These are phyloP conservation scores for Rhizomucor miehei DNA, from an alignment of 371 early-diverging fungal species.

Conservation along the genomic window DNA sequence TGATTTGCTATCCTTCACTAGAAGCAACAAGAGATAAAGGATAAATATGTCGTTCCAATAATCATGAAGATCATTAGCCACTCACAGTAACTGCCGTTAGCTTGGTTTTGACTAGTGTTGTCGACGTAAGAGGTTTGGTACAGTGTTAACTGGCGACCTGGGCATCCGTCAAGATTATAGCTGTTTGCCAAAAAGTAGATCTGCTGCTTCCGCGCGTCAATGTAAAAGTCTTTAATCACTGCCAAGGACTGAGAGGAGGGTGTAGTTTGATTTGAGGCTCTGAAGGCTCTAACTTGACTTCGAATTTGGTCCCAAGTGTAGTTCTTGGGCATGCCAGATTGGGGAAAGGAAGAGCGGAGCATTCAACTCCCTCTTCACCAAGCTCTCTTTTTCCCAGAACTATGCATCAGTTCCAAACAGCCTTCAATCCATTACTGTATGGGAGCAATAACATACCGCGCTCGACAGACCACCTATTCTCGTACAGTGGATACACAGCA, in stretches of 20 bases:
- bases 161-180: constrained; percentile 11
- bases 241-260: constrained; percentile 30
- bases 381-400: neutral
- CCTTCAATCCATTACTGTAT: constrained; percentile 11
- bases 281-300: constrained; percentile 55
- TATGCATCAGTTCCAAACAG: neutral
- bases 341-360: no score
- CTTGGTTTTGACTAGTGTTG: constrained; percentile 3
- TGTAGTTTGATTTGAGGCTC: constrained; percentile 35
- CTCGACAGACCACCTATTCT: constrained; percentile 8
- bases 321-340: constrained; percentile 17
- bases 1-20: neutral
- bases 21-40: no score
- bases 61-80: neutral
- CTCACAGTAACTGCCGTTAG: neutral
- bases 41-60: neutral
- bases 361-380: neutral
- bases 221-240: constrained; percentile 55
- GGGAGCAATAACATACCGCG: constrained; percentile 3
- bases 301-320: constrained; percentile 61
- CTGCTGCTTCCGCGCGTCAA: constrained; percentile 44
- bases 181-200: constrained; percentile 63
- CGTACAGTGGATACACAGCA: constrained; percentile 12
- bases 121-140: constrained; percentile 23
- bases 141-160: constrained; percentile 19